Conservation (phyloP, 352 stramenopile genomes). For the Globisporangium splendens region DNA sequence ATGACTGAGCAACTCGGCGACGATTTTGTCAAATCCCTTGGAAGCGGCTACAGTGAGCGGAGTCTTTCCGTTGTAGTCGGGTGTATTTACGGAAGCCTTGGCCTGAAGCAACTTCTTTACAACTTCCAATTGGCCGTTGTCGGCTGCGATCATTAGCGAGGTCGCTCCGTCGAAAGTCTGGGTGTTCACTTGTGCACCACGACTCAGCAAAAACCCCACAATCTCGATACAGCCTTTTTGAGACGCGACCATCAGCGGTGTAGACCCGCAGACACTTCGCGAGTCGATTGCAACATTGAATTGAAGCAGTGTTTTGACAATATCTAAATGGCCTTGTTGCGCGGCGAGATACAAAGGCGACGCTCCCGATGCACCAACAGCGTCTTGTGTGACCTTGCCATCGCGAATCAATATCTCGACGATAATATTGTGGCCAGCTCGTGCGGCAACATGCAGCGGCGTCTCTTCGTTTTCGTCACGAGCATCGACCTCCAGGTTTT, state of each 20-base stretch:
- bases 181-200: neutral
- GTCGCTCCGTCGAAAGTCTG: neutral
- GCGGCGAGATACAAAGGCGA: neutral
- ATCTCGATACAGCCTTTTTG: neutral
- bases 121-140: neutral
- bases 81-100: neutral
- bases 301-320: too few species aligned
- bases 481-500: neutral
- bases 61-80: too few species aligned
- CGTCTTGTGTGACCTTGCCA: neutral
- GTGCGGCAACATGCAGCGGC: neutral
- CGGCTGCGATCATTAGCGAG: neutral
- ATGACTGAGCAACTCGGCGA: too few species aligned
- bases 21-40: too few species aligned
- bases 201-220: neutral
- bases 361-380: neutral
- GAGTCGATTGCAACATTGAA: too few species aligned
- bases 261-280: too few species aligned
- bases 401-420: neutral
- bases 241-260: too few species aligned
- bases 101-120: neutral
- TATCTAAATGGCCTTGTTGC: neutral
- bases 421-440: neutral
- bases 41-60: too few species aligned
- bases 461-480: neutral